A percentile compares a stretch with the other conserved stretches of the same genome.
Conservation (phyloP, 192 early-diverging fungal species). For the Dimargaris verticillata region DNA sequence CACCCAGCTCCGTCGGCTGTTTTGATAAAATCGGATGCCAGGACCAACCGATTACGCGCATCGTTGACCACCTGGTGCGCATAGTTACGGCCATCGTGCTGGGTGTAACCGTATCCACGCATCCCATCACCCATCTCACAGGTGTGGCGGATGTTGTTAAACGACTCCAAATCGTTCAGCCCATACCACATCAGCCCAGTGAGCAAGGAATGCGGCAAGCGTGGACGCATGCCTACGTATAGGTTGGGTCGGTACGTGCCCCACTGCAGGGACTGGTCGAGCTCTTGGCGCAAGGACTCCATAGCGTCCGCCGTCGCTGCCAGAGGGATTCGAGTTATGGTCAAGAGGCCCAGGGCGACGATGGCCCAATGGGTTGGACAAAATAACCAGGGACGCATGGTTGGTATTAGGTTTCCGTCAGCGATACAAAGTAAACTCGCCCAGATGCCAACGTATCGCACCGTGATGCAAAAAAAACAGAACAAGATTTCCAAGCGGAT, state of each 20-base stretch:
- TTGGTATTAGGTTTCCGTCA: too few species aligned
- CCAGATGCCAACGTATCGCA: too few species aligned
- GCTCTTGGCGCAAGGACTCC: too few species aligned
- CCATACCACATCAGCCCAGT: slow-evolving; percentile 93
- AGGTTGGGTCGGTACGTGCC: slow-evolving; percentile 84
- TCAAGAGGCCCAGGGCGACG: too few species aligned
- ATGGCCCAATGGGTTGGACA: too few species aligned
- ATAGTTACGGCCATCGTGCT: slow-evolving; percentile 71
- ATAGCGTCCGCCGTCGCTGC: too few species aligned
- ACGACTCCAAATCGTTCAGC: slow-evolving; percentile 32
- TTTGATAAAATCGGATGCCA: slow-evolving; percentile 66
- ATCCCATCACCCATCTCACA: slow-evolving; percentile 79
- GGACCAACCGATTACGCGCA: slow-evolving; percentile 35
- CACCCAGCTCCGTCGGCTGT: slow-evolving; percentile 41
- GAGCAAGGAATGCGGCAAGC: slow-evolving; percentile 56
- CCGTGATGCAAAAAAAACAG: too few species aligned
- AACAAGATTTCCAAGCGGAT: too few species aligned
- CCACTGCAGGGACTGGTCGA: slow-evolving; percentile 53
- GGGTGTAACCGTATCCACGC: slow-evolving; percentile 64
- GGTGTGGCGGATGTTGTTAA: slow-evolving; percentile 62
- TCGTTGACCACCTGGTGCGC: slow-evolving; percentile 61
- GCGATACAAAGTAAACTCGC: too few species aligned
- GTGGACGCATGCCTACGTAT: slow-evolving; percentile 80
- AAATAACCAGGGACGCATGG: too few species aligned
- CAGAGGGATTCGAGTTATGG: too few species aligned